Base-by-base conservation (phyloP, 306 rosid species). In the Rosa multiflora region DNA sequence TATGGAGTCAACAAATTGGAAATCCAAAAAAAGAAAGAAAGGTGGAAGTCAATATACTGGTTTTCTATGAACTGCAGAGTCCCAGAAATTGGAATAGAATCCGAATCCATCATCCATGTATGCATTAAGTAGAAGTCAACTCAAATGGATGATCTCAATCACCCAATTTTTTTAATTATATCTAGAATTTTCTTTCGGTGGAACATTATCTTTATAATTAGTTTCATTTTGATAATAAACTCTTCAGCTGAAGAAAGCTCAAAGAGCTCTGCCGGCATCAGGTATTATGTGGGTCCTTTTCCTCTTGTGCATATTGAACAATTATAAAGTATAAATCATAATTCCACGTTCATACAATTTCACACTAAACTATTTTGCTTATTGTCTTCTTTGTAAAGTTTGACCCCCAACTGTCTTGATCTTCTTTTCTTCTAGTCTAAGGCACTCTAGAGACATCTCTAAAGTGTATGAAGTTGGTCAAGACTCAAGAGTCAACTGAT, bases 361-460 rank as follows among this genome's bases (percentile, higher is more conserved):
- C 32, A n/a, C 35, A 47, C 8, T 4, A 8, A 51, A 47, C 14
- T 39, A 48, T 42, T 58, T 72, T 61, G 29, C 21, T 56, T 67
- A 56, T 56, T 55, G 43, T 43, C 10, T 55, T 35, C 55, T 78
- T 82, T 47, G 8, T 13, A 23, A 40, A 55, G 32, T 71, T 73
- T 67, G 85, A 77, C 79, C 75, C 48, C 20, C 68, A 29, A 48
- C 40, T 61, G 71, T 63, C 29, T 8, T 74, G 75, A 52, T 37
- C 73, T 73, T 15, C 7, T 8, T 80, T 72, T 76, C 68, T 63
- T 64, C 20, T 55, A 29, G 35, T 77, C 37, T 15, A 6, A 5
- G 44, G 44, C 5, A 37, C 70, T 66, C 26, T 17, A 37, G 68
- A 32, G 9, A 12, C 17, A 29, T 63, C 39, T 29, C 18, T 21